Evolutionary conservation across 202 grass and related monocot species (phyloP), one percentile per base, ranked within the genome.

Genomic region (Setaria viridis): DNA sequence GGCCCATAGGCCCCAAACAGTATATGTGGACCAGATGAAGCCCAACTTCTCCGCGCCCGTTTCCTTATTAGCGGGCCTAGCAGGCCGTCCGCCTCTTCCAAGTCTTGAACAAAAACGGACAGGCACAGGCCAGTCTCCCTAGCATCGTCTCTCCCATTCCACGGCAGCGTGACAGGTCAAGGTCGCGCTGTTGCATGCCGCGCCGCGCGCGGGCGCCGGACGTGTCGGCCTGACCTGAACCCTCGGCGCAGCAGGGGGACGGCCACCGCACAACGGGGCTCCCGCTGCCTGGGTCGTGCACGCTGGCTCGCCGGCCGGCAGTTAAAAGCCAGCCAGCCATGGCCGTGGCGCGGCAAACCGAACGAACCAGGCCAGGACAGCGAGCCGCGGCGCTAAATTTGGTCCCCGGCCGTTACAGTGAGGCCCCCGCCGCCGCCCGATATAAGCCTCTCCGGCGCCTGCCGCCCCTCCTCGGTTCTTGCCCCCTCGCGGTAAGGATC

Each of bases 401-500:
- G 29, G 60, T 29, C 29, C 60, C 10, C 29, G 60, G 29, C 60
- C 25, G 60, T 63, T 63, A 14, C 60, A 63, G 29, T 2, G 60
- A 63, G 29, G 9, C 58, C 60, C 21, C 11, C 3, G 48, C n/a
- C 47, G 71, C 48, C 71, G 53, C 15, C 20, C 70, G 29, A 82
- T 87, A 76, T 69, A 87, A 82, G 21, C 70, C 34, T 37, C 70
- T 20, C 21, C 62, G 65, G 4, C 70, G 70, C 72, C 58, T 43
- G 20, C 78, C 21, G 17, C 29, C 17, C 37, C 48, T 51, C 78
- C 77, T 56, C 68, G 68, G 39, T 87, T 74, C 69, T 87, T 81
- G 37, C 51, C 73, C 55, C 56, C 51, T 37, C 15, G 32, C 47
- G 59, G 77, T 67, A 87, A 81, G 77, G 63, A 81, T 81, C 85